Evolutionary conservation across 768 basidiomycete species (phyloP), one percentile per base, ranked within the genome.

Genomic region (Auriscalpium microsporum): DNA sequence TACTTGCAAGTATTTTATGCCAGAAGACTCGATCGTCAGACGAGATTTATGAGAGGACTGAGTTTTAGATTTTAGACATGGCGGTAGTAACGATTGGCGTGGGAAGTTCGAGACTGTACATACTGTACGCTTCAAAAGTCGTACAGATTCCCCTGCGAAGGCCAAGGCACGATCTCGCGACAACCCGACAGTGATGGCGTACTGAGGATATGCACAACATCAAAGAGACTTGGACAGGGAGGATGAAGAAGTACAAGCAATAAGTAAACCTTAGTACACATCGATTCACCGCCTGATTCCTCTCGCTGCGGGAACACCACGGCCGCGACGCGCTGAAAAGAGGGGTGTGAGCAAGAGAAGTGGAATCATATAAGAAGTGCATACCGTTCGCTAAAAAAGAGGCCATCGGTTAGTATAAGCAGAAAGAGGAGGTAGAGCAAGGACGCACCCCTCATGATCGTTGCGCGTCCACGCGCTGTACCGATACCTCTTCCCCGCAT

Each of bases 401-500:
- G 19, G 58, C 44, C 52, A 60, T 58, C 56, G 52, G 63, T 63
- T 35, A 62, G 58, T 57, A 54, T 52, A 35, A 3, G 8, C 45
- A 19, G 10, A 40, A 64, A 7, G 42, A 46, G 48, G 53, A 49
- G 45, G 59, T 55, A 45, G 50, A 46, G 19, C 23, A 42, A 52
- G 68, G 48, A 73, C 90, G 63, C 62, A 96, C 93, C 95, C 72
- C 95, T 80, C 89, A 96, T 94, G 64, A 97, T 97, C 13, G 95
- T 98, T 45, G 95, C 95, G 72, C 95, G 86, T 72, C 95, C 95
- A 81, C 95, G 86, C 48, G 95, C 95, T 66, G 95, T 96, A 65
- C 96, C 96, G 67, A 99, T 99, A 83, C 96, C 96, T 61, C 95
- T 81, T 66, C 96, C 96, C 65, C 90, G 86, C 94, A 97, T 97